Evolutionary conservation across 768 basidiomycete genomes (phyloP), one percentile per base, ranked within the genome.

Genomic region (Termitomyces heimii): DNA sequence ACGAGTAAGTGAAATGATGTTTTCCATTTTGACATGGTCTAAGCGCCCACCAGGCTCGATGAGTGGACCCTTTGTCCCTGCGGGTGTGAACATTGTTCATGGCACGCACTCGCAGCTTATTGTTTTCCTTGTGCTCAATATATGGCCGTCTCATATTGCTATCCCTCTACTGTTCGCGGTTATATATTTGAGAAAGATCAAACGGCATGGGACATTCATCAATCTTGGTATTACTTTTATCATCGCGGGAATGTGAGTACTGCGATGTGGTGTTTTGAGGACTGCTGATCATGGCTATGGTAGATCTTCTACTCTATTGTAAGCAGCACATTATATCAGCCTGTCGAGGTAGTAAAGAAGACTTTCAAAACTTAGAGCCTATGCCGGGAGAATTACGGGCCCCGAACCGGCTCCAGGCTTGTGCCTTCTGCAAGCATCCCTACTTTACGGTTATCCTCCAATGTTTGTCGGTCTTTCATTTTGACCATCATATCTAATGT

Each of bases 71-170:
- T 28, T 46, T 6, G 28, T 43, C 16, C 47, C 54, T 28, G 43
- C 28, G 39, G 39, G 64, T 16, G 63, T 71, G 9, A 77, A 78
- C 53, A 75, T 77, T 50, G 69, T 80, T 45, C 71, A 71, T 51
- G 78, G 74, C 29, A 77, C 73, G 5, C 71, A 75, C 61, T 59
- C 65, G 24, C 69, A 78, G 55, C 67, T 80, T 22, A 60, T 77
- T 5, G 66, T 66, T 13, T 80, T 75, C 58, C 68, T 80, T 60
- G 68, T 78, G 22, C 63, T 82, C 56, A 79, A 80, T 57, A 72
- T 77, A 62, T 80, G 76, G 76, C 73, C 80, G 2, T 77, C 79
- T 13, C 78, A 80, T 61, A 66, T 80, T 53, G 78, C 77, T 5
- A 73, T 82, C 24, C 79, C 78, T 20, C 22, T 80, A 20, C 65